Base-by-base conservation (phyloP, 176 grass and related monocot genomes). In the Carex littledalei region DNA sequence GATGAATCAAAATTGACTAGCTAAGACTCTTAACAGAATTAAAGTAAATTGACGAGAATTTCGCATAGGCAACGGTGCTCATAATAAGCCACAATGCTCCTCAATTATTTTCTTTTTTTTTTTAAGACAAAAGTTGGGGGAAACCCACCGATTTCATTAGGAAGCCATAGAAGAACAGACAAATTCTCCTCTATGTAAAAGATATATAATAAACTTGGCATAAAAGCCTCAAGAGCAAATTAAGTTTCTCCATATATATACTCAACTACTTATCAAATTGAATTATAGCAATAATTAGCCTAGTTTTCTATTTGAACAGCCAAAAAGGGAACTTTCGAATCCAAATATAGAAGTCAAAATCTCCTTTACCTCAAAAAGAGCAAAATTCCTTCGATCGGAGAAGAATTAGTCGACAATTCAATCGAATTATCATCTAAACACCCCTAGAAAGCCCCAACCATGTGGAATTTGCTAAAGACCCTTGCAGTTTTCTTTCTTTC, bases 381-480 rank as follows among this genome's bases (percentile, higher is more conserved):
- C 18, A 3, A 20, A 59, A 84, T 69, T 3, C 81, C 41, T 67
- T 83, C 7, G 13, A 83, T 68, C 41, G 2, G 45, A 69, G 43
- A 11, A 67, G 63, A 83, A 83, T 83, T 68, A 15, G 14, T 67
- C 5, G 63, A 68, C 61, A 83, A 47, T 60, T 67, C 41, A 34
- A 83, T 69, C 47, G 22, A 53, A 83, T 83, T 67, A 83, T 55
- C 81, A 83, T 83, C 81, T 55, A 83, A 67, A 49, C 37, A 83
- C 4, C 9, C 58, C 10, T 64, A n/a, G 24, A 63, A 65, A 45
- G 18, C 68, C 68, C 32, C 67, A 8, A 81, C 21, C 58, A 81
- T 65, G 79, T 5, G 1, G 35, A 81, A 81, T 81, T 63, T 17
- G 3, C 58, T 2, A 41, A 65, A 45, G 64, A 83, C 21, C 11